Conservation (phyloP, 345 rosid genomes). For the Psidium guajava region DNA sequence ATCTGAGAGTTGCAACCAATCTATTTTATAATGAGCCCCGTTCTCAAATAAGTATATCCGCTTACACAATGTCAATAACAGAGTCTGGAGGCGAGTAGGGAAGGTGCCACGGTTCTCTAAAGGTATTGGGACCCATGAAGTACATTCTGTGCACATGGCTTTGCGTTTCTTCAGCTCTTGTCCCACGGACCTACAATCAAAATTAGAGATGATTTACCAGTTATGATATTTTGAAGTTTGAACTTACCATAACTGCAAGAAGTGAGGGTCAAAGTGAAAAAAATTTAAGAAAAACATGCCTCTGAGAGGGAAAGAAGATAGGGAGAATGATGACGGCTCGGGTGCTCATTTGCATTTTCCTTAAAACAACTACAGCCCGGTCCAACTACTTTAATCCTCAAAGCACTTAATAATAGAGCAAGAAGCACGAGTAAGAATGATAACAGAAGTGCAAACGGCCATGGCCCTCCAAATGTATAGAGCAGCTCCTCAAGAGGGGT, state of each 20-base stretch:
- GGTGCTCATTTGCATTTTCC: slow-evolving; percentile 50
- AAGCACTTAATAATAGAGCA: slow-evolving; percentile 52
- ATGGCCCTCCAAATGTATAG: slow-evolving; percentile 91
- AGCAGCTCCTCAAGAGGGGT: slow-evolving; percentile 95
- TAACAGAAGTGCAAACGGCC: slow-evolving; percentile 65
- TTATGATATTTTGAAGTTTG: background rate
- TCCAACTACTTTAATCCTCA: slow-evolving; percentile 67
- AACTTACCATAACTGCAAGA: slow-evolving; percentile 18
- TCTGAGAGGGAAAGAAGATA: slow-evolving; percentile 86
- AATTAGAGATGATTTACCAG: slow-evolving; percentile 6
- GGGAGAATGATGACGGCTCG: slow-evolving; percentile 59
- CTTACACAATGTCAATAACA: slow-evolving; percentile 94
- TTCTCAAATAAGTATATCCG: background rate
- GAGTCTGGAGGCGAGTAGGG: slow-evolving; percentile 90
- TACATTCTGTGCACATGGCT: slow-evolving; percentile 92
- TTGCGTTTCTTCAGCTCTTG: slow-evolving; percentile 89
- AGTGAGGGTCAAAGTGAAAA: slow-evolving; percentile 4
- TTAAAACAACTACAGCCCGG: slow-evolving; percentile 35
- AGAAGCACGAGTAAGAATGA: slow-evolving; percentile 58
- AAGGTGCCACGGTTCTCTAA: slow-evolving; percentile 98
- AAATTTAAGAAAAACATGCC: slow-evolving; percentile 28
- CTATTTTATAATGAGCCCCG: background rate
- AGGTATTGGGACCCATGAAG: slow-evolving; percentile 94
- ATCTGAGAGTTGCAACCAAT: background rate
- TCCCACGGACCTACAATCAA: slow-evolving; percentile 62